These are phyloP conservation scores for Gardenia jasminoides DNA, from an alignment of 257 asterid genomes.

Conservation along the genomic window DNA sequence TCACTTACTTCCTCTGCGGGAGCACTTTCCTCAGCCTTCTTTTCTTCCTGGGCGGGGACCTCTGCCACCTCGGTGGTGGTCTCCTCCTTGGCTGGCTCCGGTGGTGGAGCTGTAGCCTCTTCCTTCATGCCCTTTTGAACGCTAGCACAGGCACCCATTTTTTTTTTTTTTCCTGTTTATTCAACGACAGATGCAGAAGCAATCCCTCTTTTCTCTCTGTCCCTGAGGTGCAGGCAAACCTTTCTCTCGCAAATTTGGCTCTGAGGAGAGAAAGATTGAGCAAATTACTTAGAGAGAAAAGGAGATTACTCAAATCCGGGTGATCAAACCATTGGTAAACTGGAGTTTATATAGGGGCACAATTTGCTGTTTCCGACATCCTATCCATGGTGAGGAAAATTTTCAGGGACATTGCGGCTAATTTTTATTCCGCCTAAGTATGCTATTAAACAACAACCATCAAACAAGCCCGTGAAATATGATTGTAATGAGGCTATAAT, in stretches of 20 bases:
- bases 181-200: neutral
- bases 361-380: slow-evolving; percentile 18
- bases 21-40: slow-evolving; percentile 25
- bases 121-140: slow-evolving; percentile 50
- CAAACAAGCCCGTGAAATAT: neutral
- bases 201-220: slow-evolving; percentile 20
- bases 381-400: slow-evolving; percentile 20
- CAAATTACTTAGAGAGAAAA: slow-evolving; percentile 18
- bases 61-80: slow-evolving; percentile 21
- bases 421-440: neutral
- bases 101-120: slow-evolving; percentile 33
- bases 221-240: neutral
- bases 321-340: neutral
- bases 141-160: slow-evolving; percentile 65
- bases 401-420: slow-evolving; percentile 17
- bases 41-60: slow-evolving; percentile 22
- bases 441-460: neutral
- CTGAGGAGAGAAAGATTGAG: slow-evolving; percentile 31
- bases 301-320: slow-evolving; percentile 16
- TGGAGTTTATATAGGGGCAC: slow-evolving; percentile 18
- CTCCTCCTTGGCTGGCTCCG: slow-evolving; percentile 46
- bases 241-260: slow-evolving; percentile 12
- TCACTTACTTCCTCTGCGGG: slow-evolving; percentile 26
- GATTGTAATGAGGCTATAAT: neutral
- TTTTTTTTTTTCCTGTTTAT: neutral